Evolutionary conservation across 148 eudicot species (phyloP).

Genomic region (Arbutus unedo): DNA sequence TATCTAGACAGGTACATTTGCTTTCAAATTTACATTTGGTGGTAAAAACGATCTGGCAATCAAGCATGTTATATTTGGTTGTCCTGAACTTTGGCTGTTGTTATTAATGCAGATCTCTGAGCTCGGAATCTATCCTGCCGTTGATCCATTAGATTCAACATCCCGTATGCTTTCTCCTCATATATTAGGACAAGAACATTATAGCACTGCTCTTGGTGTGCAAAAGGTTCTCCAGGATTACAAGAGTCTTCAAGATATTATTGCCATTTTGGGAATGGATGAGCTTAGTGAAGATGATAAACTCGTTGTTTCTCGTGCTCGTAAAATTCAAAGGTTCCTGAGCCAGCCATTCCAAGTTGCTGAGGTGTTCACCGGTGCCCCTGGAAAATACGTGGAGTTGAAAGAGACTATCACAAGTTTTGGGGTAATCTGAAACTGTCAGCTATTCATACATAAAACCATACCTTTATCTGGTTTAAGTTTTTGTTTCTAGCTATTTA

Average conservation of each 20-base stretch:
- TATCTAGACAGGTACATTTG: conserved; percentile 39
- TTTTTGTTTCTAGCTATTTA: not conserved
- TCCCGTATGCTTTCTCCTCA: conserved; percentile 70
- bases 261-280: conserved; percentile 73
- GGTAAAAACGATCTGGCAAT: not conserved
- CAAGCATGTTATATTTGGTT: not conserved
- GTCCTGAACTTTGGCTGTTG: not conserved
- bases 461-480: not conserved
- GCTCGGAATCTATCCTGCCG: conserved; percentile 64
- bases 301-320: conserved; percentile 63
- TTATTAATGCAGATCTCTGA: conserved; percentile 38
- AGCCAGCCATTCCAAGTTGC: conserved; percentile 76
- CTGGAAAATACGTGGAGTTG: conserved; percentile 61
- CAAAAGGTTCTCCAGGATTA: conserved; percentile 63
- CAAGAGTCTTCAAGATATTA: conserved; percentile 66
- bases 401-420: conserved; percentile 55
- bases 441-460: not conserved
- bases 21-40: not conserved
- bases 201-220: conserved; percentile 58
- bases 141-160: conserved; percentile 61
- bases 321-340: conserved; percentile 58
- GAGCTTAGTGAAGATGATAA: conserved; percentile 73
- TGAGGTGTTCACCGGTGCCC: conserved; percentile 63
- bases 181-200: conserved; percentile 59
- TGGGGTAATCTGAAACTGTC: conserved; percentile 31